Conservation (phyloP, 495 filamentous ascomycete species). For the Hypoxylon fragiforme region DNA sequence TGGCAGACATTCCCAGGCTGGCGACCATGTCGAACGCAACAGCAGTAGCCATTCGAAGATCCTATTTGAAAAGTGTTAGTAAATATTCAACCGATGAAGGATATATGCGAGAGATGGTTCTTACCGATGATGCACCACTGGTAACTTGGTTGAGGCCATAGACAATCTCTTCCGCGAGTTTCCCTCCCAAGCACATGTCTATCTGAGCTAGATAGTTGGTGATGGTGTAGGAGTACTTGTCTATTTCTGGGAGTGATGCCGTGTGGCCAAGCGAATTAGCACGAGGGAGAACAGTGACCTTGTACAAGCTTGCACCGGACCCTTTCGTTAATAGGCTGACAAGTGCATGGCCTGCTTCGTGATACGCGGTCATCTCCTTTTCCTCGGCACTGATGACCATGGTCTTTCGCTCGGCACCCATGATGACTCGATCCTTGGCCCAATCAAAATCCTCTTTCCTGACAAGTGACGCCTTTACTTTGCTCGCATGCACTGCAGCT, state of each 20-base stretch:
- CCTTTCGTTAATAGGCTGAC: constrained; percentile 77
- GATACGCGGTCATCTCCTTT: constrained; percentile 92
- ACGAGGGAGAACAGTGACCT: constrained; percentile 93
- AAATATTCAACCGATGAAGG: constrained; percentile 2
- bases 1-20: constrained; percentile 82
- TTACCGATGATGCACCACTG: constrained; percentile 74
- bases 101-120: constrained; percentile 33
- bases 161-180: constrained; percentile 90
- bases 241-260: constrained; percentile 82
- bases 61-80: constrained; percentile 53
- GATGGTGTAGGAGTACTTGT: constrained; percentile 78
- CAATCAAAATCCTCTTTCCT: constrained; percentile 84
- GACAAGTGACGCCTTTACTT: constrained; percentile 73
- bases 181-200: constrained; percentile 85
- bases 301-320: constrained; percentile 77
- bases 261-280: constrained; percentile 85
- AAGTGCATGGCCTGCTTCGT: constrained; percentile 94
- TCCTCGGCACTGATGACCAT: constrained; percentile 84
- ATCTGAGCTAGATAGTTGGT: constrained; percentile 74
- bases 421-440: constrained; percentile 97
- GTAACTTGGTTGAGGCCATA: constrained; percentile 87
- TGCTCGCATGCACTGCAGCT: constrained; percentile 87
- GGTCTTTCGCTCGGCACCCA: constrained; percentile 88
- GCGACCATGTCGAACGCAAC: constrained; percentile 86
- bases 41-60: constrained; percentile 77